A percentile compares a stretch with the other conserved stretches of the same genome.
Evolutionary conservation across 176 grass and related monocot genomes (phyloP).

Genomic region (Avena insularis): DNA sequence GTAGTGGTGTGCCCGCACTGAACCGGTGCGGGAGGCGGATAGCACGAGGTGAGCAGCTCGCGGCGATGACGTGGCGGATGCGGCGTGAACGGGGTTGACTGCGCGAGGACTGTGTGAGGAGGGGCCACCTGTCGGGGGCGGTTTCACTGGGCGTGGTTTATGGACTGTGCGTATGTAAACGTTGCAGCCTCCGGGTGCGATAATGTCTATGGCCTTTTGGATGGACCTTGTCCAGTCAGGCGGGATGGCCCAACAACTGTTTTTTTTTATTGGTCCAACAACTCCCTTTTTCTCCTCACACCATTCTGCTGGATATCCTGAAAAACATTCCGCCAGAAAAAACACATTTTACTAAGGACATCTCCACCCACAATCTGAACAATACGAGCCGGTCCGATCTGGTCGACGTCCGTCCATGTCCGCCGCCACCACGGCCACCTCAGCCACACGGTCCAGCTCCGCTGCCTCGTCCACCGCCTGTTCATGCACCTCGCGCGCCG

Average conservation of each 20-base stretch:
- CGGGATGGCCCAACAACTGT: neutral
- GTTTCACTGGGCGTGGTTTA: neutral
- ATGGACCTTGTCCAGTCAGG: neutral
- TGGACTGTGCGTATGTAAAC: neutral
- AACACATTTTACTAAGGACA: too few relatives aligned
- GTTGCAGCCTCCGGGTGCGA: neutral
- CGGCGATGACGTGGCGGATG: neutral
- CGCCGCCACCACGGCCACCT: too few relatives aligned
- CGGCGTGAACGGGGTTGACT: neutral
- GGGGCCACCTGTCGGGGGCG: neutral
- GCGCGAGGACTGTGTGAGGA: neutral
- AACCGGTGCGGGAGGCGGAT: slow-evolving; percentile 38
- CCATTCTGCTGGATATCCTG: too few relatives aligned
- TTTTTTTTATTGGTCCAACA: too few relatives aligned
- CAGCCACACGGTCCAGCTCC: too few relatives aligned
- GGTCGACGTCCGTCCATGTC: too few relatives aligned
- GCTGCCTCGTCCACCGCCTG: too few relatives aligned
- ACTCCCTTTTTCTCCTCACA: too few relatives aligned
- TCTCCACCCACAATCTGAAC: too few relatives aligned
- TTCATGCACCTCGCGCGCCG: too few relatives aligned
- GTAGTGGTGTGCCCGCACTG: neutral
- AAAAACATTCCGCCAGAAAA: too few relatives aligned
- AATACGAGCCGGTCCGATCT: too few relatives aligned
- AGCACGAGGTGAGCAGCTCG: slow-evolving; percentile 16
- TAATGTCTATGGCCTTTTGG: slow-evolving; percentile 37